Percentiles rank a stretch among this genome's conserved stretches.
Conservation (phyloP, 2,329 filamentous ascomycete species). For the Paraphaeosphaeria sporulosa region DNA sequence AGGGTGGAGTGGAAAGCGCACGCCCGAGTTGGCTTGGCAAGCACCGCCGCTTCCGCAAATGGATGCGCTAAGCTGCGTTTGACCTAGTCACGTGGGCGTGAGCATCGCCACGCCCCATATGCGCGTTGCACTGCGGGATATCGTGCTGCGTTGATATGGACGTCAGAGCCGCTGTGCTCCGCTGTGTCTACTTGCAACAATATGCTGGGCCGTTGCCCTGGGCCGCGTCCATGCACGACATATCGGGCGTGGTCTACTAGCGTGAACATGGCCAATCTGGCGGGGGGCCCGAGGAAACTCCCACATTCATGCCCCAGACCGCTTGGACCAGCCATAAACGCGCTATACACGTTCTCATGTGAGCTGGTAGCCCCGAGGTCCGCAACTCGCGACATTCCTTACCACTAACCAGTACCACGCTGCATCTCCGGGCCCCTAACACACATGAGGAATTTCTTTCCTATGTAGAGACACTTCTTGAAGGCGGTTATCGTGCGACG, state of each 20-base stretch:
- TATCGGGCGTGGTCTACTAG: slow-evolving; percentile 16
- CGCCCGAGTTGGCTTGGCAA: neutral
- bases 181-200: slow-evolving; percentile 27
- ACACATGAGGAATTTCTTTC: neutral
- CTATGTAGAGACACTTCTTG: neutral
- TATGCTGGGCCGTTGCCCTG: slow-evolving; percentile 34
- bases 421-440: neutral
- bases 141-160: neutral
- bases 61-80: neutral
- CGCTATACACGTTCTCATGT: slow-evolving; percentile 19
- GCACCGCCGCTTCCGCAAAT: slow-evolving; percentile 2
- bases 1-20: slow-evolving; percentile 5
- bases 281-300: slow-evolving; percentile 29
- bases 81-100: neutral
- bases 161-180: neutral
- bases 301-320: slow-evolving; percentile 22
- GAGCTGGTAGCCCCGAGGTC: slow-evolving; percentile 10
- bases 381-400: neutral
- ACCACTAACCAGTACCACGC: neutral
- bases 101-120: neutral
- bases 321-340: slow-evolving; percentile 12
- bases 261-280: slow-evolving; percentile 29
- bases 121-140: neutral
- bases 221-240: slow-evolving; percentile 22
- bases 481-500: neutral